These are phyloP conservation scores for Kodamaea sp. DNA, from an alignment of 1,139 yeast genomes.

Conservation along the genomic window DNA sequence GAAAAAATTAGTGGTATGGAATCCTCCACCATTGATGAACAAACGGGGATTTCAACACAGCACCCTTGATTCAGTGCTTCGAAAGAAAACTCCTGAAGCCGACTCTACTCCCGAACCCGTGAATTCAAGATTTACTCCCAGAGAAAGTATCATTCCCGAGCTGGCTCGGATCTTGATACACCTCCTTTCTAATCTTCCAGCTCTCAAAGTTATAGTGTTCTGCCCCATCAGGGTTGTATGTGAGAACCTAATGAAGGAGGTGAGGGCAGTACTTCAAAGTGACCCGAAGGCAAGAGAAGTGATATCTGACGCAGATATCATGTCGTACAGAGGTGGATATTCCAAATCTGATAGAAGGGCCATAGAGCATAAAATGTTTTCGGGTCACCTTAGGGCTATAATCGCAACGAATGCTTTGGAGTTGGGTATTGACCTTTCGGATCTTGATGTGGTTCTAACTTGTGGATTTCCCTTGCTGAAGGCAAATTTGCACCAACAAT, in stretches of 20 bases:
- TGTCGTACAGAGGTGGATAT: slow-evolving; percentile 96
- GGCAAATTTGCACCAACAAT: slow-evolving; percentile 88
- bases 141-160: slow-evolving; percentile 73
- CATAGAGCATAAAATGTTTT: slow-evolving; percentile 88
- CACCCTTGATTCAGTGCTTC: neutral
- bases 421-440: slow-evolving; percentile 92
- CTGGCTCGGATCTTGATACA: slow-evolving; percentile 73
- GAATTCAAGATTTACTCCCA: slow-evolving; percentile 31
- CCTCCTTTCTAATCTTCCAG: slow-evolving; percentile 54
- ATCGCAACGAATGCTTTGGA: slow-evolving; percentile 95
- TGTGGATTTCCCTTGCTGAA: slow-evolving; percentile 91
- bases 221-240: slow-evolving; percentile 86
- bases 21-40: slow-evolving; percentile 68
- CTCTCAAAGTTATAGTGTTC: slow-evolving; percentile 75
- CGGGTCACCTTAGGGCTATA: slow-evolving; percentile 79
- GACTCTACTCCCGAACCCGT: neutral
- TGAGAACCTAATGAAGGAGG: slow-evolving; percentile 83
- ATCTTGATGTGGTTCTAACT: slow-evolving; percentile 83
- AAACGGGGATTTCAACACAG: slow-evolving; percentile 41
- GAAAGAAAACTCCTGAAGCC: neutral
- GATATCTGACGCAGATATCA: slow-evolving; percentile 56
- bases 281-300: slow-evolving; percentile 33
- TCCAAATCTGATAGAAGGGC: slow-evolving; percentile 80
- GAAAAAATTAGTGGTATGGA: slow-evolving; percentile 78
- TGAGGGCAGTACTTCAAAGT: slow-evolving; percentile 42